These are phyloP conservation scores for Nymphaea colorata DNA, from an alignment of 164 flowering plant genomes.

Conservation along the genomic window DNA sequence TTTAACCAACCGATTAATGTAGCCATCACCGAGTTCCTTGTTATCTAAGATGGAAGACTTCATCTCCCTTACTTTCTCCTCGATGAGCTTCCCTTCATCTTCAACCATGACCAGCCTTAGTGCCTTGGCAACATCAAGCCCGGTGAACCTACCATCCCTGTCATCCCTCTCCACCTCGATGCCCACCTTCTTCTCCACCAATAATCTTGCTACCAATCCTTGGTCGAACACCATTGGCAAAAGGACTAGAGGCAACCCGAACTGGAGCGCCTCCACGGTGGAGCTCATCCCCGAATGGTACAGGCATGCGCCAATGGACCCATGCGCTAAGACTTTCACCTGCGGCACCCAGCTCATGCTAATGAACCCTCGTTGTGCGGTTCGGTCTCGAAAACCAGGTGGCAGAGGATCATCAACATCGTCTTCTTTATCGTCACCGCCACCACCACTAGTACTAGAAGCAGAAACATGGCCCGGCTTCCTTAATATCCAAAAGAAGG, in stretches of 20 bases:
- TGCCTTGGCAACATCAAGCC: slow-evolving; percentile 18
- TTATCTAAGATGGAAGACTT: slow-evolving; percentile 5
- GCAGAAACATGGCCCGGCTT: background rate
- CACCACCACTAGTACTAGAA: background rate
- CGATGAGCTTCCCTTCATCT: slow-evolving; percentile 14
- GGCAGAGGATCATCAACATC: background rate
- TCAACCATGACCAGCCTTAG: slow-evolving; percentile 24
- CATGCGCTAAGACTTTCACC: slow-evolving; percentile 33
- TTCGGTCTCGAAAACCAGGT: background rate
- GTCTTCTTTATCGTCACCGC: slow-evolving; percentile 1
- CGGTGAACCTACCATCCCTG: slow-evolving; percentile 25
- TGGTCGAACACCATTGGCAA: slow-evolving; percentile 25
- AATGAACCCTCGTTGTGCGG: slow-evolving; percentile 5
- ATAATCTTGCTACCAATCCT: slow-evolving; percentile 18
- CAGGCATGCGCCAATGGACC: slow-evolving; percentile 38
- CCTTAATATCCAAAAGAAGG: slow-evolving; percentile 1
- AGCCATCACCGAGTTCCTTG: slow-evolving; percentile 14
- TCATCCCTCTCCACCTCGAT: slow-evolving; percentile 26
- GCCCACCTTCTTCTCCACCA: slow-evolving; percentile 28
- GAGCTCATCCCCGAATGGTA: slow-evolving; percentile 67
- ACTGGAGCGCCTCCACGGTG: slow-evolving; percentile 29
- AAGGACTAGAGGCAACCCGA: slow-evolving; percentile 32
- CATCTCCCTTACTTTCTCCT: slow-evolving; percentile 8
- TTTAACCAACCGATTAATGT: slow-evolving; percentile 14
- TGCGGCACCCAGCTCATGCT: slow-evolving; percentile 6